Conservation (phyloP, 495 filamentous ascomycete species). For the Peziza echinospora region DNA sequence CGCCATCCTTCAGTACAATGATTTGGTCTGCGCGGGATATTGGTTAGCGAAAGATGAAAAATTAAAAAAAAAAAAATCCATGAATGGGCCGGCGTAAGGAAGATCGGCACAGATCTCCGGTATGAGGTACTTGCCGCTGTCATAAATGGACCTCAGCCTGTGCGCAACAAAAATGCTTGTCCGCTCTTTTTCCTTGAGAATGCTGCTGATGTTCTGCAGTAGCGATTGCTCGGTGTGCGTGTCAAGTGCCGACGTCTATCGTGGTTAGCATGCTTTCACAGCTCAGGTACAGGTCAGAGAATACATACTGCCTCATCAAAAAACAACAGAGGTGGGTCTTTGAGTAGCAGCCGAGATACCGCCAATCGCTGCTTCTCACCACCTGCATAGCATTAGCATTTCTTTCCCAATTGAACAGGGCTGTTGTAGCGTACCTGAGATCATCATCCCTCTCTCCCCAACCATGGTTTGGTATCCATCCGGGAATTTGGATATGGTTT, state of each 20-base stretch:
- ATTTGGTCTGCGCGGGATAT: slow-evolving; percentile 30
- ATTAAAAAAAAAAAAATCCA: background rate
- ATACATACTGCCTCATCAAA: slow-evolving; percentile 73
- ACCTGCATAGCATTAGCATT: slow-evolving; percentile 17
- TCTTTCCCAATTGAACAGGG: background rate
- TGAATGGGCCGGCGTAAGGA: background rate
- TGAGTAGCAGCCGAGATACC: slow-evolving; percentile 65
- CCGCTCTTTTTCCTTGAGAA: slow-evolving; percentile 65
- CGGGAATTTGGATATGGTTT: slow-evolving; percentile 54
- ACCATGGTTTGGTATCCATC: slow-evolving; percentile 83
- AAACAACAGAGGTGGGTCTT: slow-evolving; percentile 82
- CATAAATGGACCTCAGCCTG: slow-evolving; percentile 74
- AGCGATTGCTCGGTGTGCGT: slow-evolving; percentile 88
- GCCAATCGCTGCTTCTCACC: slow-evolving; percentile 92
- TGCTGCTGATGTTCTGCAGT: slow-evolving; percentile 82
- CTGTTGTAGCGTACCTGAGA: slow-evolving; percentile 32
- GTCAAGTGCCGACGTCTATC: slow-evolving; percentile 69
- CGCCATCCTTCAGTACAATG: slow-evolving; percentile 67
- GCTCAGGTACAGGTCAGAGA: background rate
- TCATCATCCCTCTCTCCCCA: slow-evolving; percentile 95
- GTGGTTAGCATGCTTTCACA: background rate
- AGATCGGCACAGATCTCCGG: background rate
- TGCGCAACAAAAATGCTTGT: slow-evolving; percentile 94
- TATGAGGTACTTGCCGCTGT: slow-evolving; percentile 42
- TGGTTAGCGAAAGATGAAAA: background rate